phyloP scores from a whole-genome alignment of 352 stramenopile species.

The Pythium folliculosum region DNA sequence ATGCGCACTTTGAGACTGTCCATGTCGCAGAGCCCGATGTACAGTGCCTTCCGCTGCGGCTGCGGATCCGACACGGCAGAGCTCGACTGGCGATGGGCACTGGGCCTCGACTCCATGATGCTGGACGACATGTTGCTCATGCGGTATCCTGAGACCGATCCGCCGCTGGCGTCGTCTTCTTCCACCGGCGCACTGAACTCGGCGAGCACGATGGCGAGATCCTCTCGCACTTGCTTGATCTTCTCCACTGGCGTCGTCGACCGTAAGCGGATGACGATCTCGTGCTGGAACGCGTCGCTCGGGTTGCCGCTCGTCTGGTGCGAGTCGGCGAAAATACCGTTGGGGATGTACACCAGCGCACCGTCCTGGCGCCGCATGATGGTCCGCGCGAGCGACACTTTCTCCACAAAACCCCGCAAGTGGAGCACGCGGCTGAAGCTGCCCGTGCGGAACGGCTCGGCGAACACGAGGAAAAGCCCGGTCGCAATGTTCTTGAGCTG shows the following conservation, averaged over 20 bases:
- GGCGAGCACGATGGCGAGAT: conserved; percentile 24
- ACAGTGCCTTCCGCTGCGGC: conserved; percentile 15
- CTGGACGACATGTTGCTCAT: conserved; percentile 5
- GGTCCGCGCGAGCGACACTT: conserved; percentile 74
- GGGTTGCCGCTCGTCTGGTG: conserved; percentile 67
- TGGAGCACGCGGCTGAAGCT: conserved; percentile 58
- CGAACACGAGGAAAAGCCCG: conserved; percentile 83
- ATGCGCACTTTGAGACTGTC: conserved; percentile 66
- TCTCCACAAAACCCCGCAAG: conserved; percentile 68
- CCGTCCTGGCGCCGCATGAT: conserved; percentile 67
- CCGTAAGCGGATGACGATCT: conserved; percentile 48
- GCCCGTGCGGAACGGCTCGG: conserved; percentile 75
- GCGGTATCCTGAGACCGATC: conserved; percentile 11
- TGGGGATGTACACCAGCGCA: conserved; percentile 75
- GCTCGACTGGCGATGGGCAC: conserved; percentile 22
- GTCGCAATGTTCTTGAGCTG: conserved; percentile 84
- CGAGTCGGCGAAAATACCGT: conserved; percentile 75
- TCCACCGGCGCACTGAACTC: conserved; percentile 10
- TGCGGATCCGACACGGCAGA: conserved; percentile 2
- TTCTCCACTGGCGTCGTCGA: conserved; percentile 40
- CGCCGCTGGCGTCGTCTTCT: conserved; percentile 2
- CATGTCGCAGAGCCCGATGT: conserved; percentile 32
- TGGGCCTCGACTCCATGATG: background rate
- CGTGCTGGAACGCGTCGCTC: conserved; percentile 51
- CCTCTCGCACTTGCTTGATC: conserved; percentile 40